Base-by-base conservation (phyloP, 1,139 yeast species). In the Ogataea hybrid region DNA sequence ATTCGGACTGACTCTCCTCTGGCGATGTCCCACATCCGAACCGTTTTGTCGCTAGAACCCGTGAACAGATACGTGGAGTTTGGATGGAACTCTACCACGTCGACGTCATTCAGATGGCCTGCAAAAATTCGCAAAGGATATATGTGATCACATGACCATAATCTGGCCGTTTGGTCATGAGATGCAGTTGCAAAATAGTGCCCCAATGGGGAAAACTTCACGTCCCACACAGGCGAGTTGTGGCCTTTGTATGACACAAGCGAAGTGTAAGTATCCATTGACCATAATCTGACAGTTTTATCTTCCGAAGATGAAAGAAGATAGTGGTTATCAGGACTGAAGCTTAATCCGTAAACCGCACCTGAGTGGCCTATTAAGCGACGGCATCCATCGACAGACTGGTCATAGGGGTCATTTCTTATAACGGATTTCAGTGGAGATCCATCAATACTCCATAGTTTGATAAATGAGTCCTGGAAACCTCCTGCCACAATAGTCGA, bases 91-190 rank as follows among this genome's bases (percentile, higher is more conserved):
- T 83, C 83, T 30, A 92, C 95, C 55, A 92, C 81, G 61, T 94
- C 98, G 32, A 94, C 98, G 67, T 94, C 99, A 58, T 89, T 86
- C 54, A 90, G 76, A 65, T 94, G 99, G 0, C 99, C 99, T 0
- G 97, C 97, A 70, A 94, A 90, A 28, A 94, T 88, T 53, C 98
- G 73, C 53, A 94, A 72, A 25, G 98, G 97, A 61, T 92, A 90
- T 35, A 94, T 90, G 64, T 94, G 99, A 63, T 94, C 98, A 49
- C 96, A 89, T 28, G 96, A 90, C 99, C 99, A 94, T 47, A 94
- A 71, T 50, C 97, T 73, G 0, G 97, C 98, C 0, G 98, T 94
- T 62, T 90, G 97, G 60, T 94, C 99, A 59, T 90, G 97, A 4
- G 97, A 88, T 0, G 95, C 97, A 0, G 97, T 89, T 10, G 95